phyloP scores from a whole-genome alignment of 257 asterid genomes.

The Ballota nigra region DNA sequence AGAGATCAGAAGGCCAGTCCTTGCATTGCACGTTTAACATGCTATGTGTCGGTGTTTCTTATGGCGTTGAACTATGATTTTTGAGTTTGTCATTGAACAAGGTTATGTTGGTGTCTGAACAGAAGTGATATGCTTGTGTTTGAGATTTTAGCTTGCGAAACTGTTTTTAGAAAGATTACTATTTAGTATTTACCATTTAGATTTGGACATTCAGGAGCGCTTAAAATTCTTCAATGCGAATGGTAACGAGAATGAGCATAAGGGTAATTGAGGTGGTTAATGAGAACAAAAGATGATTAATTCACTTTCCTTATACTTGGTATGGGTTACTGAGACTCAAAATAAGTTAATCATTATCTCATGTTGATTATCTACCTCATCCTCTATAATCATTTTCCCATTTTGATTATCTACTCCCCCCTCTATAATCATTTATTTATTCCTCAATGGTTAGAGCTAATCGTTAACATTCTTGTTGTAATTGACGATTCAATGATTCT shows the following conservation, averaged over 20 bases:
- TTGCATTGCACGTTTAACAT: background rate
- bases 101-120: background rate
- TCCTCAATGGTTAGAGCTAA: background rate
- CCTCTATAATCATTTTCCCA: background rate
- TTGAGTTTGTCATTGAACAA: background rate
- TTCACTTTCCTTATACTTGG: background rate
- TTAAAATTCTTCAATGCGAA: background rate
- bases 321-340: background rate
- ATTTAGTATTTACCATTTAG: background rate
- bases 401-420: no score
- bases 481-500: background rate
- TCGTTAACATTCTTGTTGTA: background rate
- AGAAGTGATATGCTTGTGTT: background rate
- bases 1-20: background rate
- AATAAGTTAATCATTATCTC: no score
- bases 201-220: no score
- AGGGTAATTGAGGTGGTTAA: no score
- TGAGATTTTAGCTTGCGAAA: background rate
- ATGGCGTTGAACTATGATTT: background rate
- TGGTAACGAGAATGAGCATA: background rate
- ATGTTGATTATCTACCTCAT: background rate
- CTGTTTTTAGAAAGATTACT: background rate
- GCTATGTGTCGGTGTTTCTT: background rate
- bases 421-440: no score
- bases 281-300: no score